Evolutionary conservation across 495 filamentous ascomycete genomes (phyloP).

Genomic region (Beverwykella pulmonaria): DNA sequence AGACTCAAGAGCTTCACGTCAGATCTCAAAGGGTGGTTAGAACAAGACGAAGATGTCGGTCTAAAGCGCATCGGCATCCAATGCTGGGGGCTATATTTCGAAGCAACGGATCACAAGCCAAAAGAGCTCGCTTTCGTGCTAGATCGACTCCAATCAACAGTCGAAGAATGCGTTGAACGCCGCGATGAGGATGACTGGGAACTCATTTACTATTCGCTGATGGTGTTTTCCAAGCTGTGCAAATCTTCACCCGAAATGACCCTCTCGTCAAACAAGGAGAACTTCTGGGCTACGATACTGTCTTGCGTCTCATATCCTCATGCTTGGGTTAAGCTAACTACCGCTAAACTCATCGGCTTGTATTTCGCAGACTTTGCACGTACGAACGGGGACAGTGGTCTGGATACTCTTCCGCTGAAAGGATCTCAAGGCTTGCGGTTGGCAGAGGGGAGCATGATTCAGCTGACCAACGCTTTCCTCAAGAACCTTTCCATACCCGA

Average conservation of each 20-base stretch:
- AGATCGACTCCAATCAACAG: constrained; percentile 39
- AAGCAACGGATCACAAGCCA: constrained; percentile 62
- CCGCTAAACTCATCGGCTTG: constrained; percentile 71
- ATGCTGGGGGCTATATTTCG: constrained; percentile 80
- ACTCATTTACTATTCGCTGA: constrained; percentile 73
- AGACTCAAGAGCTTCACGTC: constrained; percentile 66
- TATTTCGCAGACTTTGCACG: constrained; percentile 79
- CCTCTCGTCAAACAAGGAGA: constrained; percentile 57
- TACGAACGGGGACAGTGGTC: constrained; percentile 56
- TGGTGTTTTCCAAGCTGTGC: constrained; percentile 67
- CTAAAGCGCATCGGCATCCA: constrained; percentile 75
- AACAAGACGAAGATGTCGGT: constrained; percentile 67
- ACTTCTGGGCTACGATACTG: constrained; percentile 68
- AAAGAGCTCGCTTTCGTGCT: constrained; percentile 58
- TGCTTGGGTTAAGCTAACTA: constrained; percentile 72
- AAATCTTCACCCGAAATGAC: constrained; percentile 64
- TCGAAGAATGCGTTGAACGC: constrained; percentile 43
- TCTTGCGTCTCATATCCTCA: constrained; percentile 73
- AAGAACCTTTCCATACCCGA: constrained; percentile 66
- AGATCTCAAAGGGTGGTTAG: constrained; percentile 75
- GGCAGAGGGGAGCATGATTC: constrained; percentile 62
- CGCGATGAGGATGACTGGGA: constrained; percentile 68
- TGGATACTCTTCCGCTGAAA: constrained; percentile 61
- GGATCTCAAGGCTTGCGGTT: constrained; percentile 74
- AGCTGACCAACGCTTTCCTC: constrained; percentile 65